phyloP scores from a whole-genome alignment of 2,329 filamentous ascomycete genomes.

The Leptographium lundbergii region DNA sequence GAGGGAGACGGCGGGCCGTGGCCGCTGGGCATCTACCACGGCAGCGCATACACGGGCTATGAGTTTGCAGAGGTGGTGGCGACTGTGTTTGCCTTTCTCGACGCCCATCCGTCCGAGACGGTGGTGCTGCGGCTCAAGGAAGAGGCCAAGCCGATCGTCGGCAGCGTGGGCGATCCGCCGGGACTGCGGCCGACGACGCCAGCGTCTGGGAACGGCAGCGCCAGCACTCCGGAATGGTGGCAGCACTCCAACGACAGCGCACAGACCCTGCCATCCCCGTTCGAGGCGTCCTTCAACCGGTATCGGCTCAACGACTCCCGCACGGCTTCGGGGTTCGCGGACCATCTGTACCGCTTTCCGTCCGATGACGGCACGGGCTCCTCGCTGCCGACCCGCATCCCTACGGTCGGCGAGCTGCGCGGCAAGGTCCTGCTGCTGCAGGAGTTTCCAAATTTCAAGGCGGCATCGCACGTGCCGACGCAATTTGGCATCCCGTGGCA shows the following conservation, averaged over 20 bases:
- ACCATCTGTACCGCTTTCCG: constrained; percentile 21
- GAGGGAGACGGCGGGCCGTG: constrained; percentile 11
- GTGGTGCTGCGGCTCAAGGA: constrained; percentile 38
- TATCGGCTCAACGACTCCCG: constrained; percentile 23
- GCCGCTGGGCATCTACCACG: constrained; percentile 35
- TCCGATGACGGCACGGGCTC: constrained; percentile 11
- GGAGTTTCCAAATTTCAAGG: constrained; percentile 24
- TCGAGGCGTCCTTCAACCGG: constrained; percentile 31
- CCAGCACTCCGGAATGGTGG: neutral
- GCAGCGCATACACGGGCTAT: constrained; percentile 30
- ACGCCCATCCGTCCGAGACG: constrained; percentile 30
- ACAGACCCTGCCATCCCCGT: constrained; percentile 15
- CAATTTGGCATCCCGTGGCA: constrained; percentile 32
- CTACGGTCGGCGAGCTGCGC: constrained; percentile 31
- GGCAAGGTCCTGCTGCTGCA: constrained; percentile 34
- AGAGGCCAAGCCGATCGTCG: constrained; percentile 25
- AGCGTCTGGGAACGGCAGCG: neutral
- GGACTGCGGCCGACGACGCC: neutral
- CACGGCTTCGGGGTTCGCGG: constrained; percentile 21
- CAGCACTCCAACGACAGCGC: neutral
- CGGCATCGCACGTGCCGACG: constrained; percentile 7
- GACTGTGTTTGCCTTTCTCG: constrained; percentile 32
- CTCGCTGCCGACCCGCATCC: constrained; percentile 16
- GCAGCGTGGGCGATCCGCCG: constrained; percentile 4
- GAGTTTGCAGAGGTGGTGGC: constrained; percentile 28